phyloP scores from a whole-genome alignment of 805 yeast genomes.

The Candida dajiaensis region DNA sequence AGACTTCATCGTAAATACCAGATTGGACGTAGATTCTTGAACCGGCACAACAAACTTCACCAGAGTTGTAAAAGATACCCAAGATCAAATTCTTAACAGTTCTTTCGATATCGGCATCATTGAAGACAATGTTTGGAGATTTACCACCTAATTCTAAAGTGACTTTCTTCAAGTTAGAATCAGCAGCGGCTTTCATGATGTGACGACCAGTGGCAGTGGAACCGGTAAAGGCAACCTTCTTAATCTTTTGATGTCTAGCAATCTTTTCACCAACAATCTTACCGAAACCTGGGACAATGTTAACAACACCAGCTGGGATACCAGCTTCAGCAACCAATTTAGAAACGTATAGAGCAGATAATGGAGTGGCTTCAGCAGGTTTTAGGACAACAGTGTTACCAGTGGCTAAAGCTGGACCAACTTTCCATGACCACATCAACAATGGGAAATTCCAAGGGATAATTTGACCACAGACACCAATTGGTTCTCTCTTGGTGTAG shows the following conservation, averaged over 20 bases:
- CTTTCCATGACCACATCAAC: conserved; percentile 81
- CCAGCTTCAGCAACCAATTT: conserved; percentile 67
- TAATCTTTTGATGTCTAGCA: conserved; percentile 60
- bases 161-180: conserved; percentile 77
- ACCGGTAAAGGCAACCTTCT: conserved; percentile 85
- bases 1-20: conserved; percentile 69
- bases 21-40: conserved; percentile 89
- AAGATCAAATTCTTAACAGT: conserved; percentile 70
- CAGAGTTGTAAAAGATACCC: conserved; percentile 91
- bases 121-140: conserved; percentile 85
- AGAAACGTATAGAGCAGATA: conserved; percentile 69
- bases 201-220: conserved; percentile 82
- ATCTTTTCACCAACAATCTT: conserved; percentile 68
- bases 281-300: conserved; percentile 77
- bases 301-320: conserved; percentile 76
- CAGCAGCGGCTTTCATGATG: conserved; percentile 78
- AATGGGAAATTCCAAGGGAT: conserved; percentile 94
- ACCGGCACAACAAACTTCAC: conserved; percentile 95
- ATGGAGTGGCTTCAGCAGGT: conserved; percentile 85
- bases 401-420: conserved; percentile 81
- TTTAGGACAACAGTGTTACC: conserved; percentile 83
- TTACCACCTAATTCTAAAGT: conserved; percentile 96
- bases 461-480: conserved; percentile 85
- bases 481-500: conserved; percentile 72
- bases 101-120: conserved; percentile 74